These are phyloP conservation scores for Teratosphaeria gauchensis DNA, from an alignment of 2,329 filamentous ascomycete species.

Conservation along the genomic window DNA sequence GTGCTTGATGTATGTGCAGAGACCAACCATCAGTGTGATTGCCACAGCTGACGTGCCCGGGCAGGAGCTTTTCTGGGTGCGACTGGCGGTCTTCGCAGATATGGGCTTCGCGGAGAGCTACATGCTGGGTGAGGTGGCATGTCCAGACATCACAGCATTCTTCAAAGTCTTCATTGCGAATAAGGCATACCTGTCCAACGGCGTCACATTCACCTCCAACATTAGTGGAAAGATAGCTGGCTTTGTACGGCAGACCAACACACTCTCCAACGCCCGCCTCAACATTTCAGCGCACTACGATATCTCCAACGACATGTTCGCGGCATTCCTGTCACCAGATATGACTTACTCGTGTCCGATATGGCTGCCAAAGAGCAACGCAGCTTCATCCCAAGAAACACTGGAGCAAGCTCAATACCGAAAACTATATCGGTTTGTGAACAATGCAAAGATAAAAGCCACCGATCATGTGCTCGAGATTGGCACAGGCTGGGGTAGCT, in stretches of 20 bases:
- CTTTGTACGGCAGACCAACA: constrained; percentile 40
- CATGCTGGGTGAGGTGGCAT: constrained; percentile 63
- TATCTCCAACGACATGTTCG: constrained; percentile 67
- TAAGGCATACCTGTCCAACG: constrained; percentile 51
- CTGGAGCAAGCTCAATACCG: constrained; percentile 58
- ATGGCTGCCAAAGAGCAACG: constrained; percentile 43
- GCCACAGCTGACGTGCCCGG: neutral
- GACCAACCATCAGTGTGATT: neutral
- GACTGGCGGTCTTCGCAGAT: constrained; percentile 59
- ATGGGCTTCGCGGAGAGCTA: constrained; percentile 68
- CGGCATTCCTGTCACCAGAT: constrained; percentile 61
- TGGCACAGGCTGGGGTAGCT: constrained; percentile 65
- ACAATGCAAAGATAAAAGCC: constrained; percentile 52
- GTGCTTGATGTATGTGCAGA: constrained; percentile 36
- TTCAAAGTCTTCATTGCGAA: constrained; percentile 68
- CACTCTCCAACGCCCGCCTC: constrained; percentile 45
- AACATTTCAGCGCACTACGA: constrained; percentile 68
- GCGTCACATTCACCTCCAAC: constrained; percentile 52
- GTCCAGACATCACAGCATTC: constrained; percentile 56
- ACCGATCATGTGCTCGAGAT: constrained; percentile 65
- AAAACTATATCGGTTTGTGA: constrained; percentile 57
- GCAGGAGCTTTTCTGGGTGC: constrained; percentile 59
- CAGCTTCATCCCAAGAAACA: constrained; percentile 41
- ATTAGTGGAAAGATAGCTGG: constrained; percentile 49
- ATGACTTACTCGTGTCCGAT: constrained; percentile 70